Evolutionary conservation across 192 early-diverging fungal species (phyloP).

Genomic region (Coemansia aciculifera): DNA sequence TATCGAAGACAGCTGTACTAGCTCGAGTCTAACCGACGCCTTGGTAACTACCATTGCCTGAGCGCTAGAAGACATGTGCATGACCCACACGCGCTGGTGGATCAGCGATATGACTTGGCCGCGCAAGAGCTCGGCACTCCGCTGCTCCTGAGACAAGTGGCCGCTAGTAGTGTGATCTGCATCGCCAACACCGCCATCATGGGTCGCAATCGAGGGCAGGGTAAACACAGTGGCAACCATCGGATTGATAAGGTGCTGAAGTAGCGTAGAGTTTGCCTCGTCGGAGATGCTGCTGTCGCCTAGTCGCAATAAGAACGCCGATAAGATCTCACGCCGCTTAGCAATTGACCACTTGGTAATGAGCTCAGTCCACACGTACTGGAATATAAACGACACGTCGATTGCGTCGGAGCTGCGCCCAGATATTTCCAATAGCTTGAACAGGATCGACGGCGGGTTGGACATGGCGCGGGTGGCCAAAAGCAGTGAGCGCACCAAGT

Average conservation of each 20-base stretch:
- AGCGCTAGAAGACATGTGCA: conserved; percentile 30
- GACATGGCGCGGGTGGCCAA: conserved; percentile 33
- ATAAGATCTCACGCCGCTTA: conserved; percentile 52
- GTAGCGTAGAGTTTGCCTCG: conserved; percentile 68
- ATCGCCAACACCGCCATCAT: conserved; percentile 63
- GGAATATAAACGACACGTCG: conserved; percentile 43
- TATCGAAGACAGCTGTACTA: conserved; percentile 89
- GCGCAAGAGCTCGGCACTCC: conserved; percentile 40
- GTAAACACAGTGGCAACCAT: conserved; percentile 62
- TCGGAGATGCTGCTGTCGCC: conserved; percentile 60
- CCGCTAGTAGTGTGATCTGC: conserved; percentile 60
- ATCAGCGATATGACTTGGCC: conserved; percentile 32
- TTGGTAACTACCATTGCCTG: conserved; percentile 39
- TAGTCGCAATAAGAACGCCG: conserved; percentile 72
- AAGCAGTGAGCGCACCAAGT: conserved; percentile 35
- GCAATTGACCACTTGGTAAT: conserved; percentile 69
- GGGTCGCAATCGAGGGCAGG: conserved; percentile 61
- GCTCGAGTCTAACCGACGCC: conserved; percentile 72
- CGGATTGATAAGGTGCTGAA: conserved; percentile 85
- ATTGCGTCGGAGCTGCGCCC: conserved; percentile 40
- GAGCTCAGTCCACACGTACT: conserved; percentile 42
- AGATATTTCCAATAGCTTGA: conserved; percentile 39
- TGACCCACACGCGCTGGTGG: conserved; percentile 49
- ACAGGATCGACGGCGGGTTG: conserved; percentile 39
- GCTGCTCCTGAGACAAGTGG: conserved; percentile 32